Base-by-base conservation (phyloP, 306 rosid species). In the Clitoria ternatea region DNA sequence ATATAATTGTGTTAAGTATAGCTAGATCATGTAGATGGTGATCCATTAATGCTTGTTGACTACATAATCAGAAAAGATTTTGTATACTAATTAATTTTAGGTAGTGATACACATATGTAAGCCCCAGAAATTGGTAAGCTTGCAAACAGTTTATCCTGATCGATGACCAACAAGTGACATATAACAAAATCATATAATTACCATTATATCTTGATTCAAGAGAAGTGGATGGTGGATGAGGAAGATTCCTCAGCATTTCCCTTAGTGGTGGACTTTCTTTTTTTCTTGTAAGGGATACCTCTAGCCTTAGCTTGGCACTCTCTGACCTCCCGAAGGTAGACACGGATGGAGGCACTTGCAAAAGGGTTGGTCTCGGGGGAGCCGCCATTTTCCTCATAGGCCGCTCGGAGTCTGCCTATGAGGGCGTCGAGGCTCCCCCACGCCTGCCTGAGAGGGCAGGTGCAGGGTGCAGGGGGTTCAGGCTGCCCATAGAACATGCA, bases 401-500 rank as follows among this genome's bases (percentile, higher is more conserved):
- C 99, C 30, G 99, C 99, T 32, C 97, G 79, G 5, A 95, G 90
- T 12, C 99, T 73, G 2, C 99, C 99, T 39, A 95, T 95, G 27
- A 95, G 96, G 1, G 99, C 97, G 57, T 95, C 99, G 1, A 95
- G 92, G 70, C 96, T 89, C 0, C 99, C 99, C 99, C 99, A 95
- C 11, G 99, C 99, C 20, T 95, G 99, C 6, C 90, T 54, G 0
- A 95, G 87, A 1, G 99, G 99, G 43, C 99, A 95, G 2, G 96
- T 80, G 68, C 99, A 95, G 2, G 97, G 97, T 0, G 97, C 90
- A 0, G 99, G 99, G 0, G 99, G 99, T 76, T 95, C 99, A 0
- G 97, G 96, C 37, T 89, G 97, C 5, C 99, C 99, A 36, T 72
- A 95, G 48, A 95, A 95, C 91, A 91, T 85, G 65, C 99, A 95